Evolutionary conservation across 257 asterid genomes (phyloP).

Genomic region (Fraxinus excelsior): DNA sequence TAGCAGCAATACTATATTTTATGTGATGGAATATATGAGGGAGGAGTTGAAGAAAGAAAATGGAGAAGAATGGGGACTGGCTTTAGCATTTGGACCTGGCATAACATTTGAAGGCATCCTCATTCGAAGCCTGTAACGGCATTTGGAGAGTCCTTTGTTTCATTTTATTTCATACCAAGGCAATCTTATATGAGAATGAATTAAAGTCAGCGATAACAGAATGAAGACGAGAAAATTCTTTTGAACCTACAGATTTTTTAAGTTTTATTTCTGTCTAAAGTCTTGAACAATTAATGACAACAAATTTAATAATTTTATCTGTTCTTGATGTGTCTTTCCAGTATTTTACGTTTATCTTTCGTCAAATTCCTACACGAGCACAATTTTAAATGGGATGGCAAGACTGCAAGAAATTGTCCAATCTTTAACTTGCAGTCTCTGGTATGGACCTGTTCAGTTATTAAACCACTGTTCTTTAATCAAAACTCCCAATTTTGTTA

Average conservation of each 20-base stretch:
- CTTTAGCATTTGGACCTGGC: conserved; percentile 90
- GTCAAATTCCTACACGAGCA: too few species aligned
- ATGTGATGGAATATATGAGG: conserved; percentile 85
- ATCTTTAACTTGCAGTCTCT: too few species aligned
- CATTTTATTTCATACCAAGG: neutral
- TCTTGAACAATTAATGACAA: too few species aligned
- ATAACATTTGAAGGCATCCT: conserved; percentile 93
- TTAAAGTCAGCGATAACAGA: neutral
- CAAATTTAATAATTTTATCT: too few species aligned
- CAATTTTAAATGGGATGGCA: neutral
- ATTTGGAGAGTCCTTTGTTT: neutral
- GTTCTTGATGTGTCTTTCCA: too few species aligned
- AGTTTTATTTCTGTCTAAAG: too few species aligned
- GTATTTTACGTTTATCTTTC: too few species aligned
- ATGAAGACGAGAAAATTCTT: neutral
- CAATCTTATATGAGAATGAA: neutral
- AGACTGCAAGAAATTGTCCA: neutral
- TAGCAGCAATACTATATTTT: conserved; percentile 82
- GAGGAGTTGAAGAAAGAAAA: conserved; percentile 49
- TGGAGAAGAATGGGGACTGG: conserved; percentile 86
- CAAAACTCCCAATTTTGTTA: neutral
- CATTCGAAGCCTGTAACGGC: conserved; percentile 56
- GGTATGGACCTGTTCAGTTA: too few species aligned
- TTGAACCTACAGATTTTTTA: neutral
- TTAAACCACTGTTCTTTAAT: neutral